Percentiles rank a stretch among this genome's conserved stretches.
Conservation (phyloP, 2,329 filamentous ascomycete genomes). For the Pseudocercospora fuligena region DNA sequence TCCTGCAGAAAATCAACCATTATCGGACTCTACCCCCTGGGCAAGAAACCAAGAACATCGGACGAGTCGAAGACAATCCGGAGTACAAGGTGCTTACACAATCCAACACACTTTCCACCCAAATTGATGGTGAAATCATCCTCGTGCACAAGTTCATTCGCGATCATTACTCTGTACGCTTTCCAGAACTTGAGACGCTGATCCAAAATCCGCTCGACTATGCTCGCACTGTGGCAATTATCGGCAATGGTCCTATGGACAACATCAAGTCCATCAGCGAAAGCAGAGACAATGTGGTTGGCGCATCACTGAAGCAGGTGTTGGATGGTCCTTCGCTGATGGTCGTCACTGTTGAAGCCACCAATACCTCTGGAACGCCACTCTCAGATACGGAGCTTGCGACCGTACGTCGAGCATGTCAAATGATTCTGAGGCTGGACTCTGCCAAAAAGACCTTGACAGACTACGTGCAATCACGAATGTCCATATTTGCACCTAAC, state of each 20-base stretch:
- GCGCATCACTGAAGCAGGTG: slow-evolving; percentile 75
- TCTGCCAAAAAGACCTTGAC: slow-evolving; percentile 84
- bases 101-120: slow-evolving; percentile 86
- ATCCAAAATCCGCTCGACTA: slow-evolving; percentile 93
- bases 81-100: slow-evolving; percentile 88
- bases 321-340: slow-evolving; percentile 89
- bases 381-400: slow-evolving; percentile 77
- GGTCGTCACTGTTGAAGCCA: slow-evolving; percentile 94
- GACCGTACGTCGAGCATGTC: slow-evolving; percentile 75
- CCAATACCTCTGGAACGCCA: slow-evolving; percentile 80
- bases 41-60: slow-evolving; percentile 68
- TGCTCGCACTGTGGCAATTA: slow-evolving; percentile 89
- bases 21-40: slow-evolving; percentile 73
- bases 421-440: slow-evolving; percentile 87
- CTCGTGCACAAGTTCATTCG: slow-evolving; percentile 95
- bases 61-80: slow-evolving; percentile 88
- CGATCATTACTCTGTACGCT: slow-evolving; percentile 92
- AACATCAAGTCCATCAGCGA: slow-evolving; percentile 80
- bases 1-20: slow-evolving; percentile 75
- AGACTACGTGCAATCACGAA: slow-evolving; percentile 94
- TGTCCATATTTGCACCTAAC: slow-evolving; percentile 95
- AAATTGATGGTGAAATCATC: slow-evolving; percentile 90
- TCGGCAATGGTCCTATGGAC: slow-evolving; percentile 90
- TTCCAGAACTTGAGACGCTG: slow-evolving; percentile 88
- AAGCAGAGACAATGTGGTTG: slow-evolving; percentile 77